Evolutionary conservation across 129 eudicot species (phyloP).

Genomic region (Arctium minus): DNA sequence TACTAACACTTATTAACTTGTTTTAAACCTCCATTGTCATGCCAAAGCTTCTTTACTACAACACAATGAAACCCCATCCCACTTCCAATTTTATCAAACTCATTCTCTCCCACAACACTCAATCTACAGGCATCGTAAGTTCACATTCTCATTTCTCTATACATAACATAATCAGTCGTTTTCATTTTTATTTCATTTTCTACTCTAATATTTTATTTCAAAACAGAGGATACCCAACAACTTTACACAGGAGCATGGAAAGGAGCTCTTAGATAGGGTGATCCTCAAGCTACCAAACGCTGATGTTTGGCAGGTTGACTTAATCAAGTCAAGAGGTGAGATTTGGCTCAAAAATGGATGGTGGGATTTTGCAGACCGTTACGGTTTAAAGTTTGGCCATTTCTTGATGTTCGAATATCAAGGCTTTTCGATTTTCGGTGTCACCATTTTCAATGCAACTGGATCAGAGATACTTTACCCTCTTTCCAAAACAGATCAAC

Average conservation of each 20-base stretch:
- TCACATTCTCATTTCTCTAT: background rate
- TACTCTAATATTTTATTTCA: background rate
- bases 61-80: background rate
- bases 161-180: too few species aligned
- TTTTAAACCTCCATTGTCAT: too few species aligned
- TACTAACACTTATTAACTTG: too few species aligned
- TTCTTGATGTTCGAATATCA: slow-evolving; percentile 24
- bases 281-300: slow-evolving; percentile 17
- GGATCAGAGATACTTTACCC: slow-evolving; percentile 24
- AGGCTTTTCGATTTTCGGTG: slow-evolving; percentile 25
- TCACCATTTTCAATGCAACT: slow-evolving; percentile 16
- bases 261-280: slow-evolving; percentile 10
- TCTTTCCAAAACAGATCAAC: background rate
- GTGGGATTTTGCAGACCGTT: slow-evolving; percentile 19
- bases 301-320: slow-evolving; percentile 21
- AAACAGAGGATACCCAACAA: slow-evolving; percentile 28
- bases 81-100: slow-evolving; percentile 16
- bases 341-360: slow-evolving; percentile 29
- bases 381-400: slow-evolving; percentile 4
- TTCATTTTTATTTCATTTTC: background rate
- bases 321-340: slow-evolving; percentile 12
- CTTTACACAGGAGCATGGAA: slow-evolving; percentile 29
- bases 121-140: slow-evolving; percentile 23
- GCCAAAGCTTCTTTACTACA: too few species aligned
- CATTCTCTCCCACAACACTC: slow-evolving; percentile 17